Evolutionary conservation across 2,329 filamentous ascomycete genomes (phyloP).

Genomic region (Aschersonia sp.): DNA sequence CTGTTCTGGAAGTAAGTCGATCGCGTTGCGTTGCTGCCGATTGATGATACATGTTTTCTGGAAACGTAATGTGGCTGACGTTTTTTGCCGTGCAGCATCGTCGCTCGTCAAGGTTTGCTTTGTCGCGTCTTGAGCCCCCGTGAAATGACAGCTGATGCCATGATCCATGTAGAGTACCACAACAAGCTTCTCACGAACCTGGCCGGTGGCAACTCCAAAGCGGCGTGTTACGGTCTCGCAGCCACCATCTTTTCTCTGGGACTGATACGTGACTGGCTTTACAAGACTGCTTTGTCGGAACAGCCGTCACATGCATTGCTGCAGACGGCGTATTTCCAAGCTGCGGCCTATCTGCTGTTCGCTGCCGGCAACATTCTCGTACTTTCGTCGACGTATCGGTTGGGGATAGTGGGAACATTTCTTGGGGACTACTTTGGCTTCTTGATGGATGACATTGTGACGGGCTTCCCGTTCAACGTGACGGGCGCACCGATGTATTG

Average conservation of each 20-base stretch:
- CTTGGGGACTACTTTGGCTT: conserved; percentile 98
- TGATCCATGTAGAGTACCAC: conserved; percentile 57
- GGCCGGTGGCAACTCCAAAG: conserved; percentile 61
- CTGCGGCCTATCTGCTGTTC: conserved; percentile 58
- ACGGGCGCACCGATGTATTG: conserved; percentile 92
- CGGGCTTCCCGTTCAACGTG: conserved; percentile 90
- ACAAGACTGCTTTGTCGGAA: conserved; percentile 67
- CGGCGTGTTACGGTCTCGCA: conserved; percentile 82
- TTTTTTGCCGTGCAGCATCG: conserved; percentile 40
- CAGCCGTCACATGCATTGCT: conserved; percentile 65
- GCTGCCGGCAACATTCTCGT: conserved; percentile 70
- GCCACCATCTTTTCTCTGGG: conserved; percentile 82
- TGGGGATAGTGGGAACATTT: conserved; percentile 92
- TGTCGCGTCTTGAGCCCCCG: not conserved
- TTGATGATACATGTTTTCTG: no score
- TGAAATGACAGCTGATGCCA: conserved; percentile 6
- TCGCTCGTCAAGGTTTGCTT: conserved; percentile 59
- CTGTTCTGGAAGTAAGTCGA: conserved; percentile 94
- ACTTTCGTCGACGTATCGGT: conserved; percentile 74
- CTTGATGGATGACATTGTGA: conserved; percentile 88
- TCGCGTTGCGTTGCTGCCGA: not conserved
- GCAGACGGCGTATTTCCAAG: conserved; percentile 40
- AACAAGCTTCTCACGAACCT: conserved; percentile 79
- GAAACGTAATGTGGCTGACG: not conserved
- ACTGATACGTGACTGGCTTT: conserved; percentile 74